Evolutionary conservation across 2,329 filamentous ascomycete species (phyloP).

Genomic region (Epichloe bromicola): DNA sequence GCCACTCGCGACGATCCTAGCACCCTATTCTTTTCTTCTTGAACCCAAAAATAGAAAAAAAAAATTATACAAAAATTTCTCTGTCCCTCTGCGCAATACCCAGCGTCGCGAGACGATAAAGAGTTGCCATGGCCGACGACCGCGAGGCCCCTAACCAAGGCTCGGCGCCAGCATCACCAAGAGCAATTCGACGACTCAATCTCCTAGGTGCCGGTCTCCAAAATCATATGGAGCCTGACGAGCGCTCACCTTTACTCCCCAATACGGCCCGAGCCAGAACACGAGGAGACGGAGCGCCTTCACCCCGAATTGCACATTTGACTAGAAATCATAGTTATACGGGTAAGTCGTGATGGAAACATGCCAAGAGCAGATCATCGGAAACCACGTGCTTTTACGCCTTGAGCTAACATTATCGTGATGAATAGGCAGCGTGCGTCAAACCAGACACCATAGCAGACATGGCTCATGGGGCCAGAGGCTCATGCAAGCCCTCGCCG

Average conservation of each 20-base stretch:
- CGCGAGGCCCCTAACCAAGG: constrained; percentile 13
- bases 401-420: neutral
- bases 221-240: constrained; percentile 24
- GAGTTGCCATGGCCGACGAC: constrained; percentile 19
- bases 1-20: neutral
- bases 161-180: constrained; percentile 23
- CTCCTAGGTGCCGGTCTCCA: constrained; percentile 13
- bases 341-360: constrained; percentile 17
- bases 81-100: too few species aligned
- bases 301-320: constrained; percentile 15
- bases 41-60: neutral
- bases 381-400: neutral
- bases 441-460: constrained; percentile 39
- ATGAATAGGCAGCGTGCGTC: constrained; percentile 23
- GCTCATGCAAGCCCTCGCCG: constrained; percentile 47
- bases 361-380: neutral
- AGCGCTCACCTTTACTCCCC: constrained; percentile 30
- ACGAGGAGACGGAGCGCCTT: constrained; percentile 23
- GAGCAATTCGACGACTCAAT: constrained; percentile 16
- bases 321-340: constrained; percentile 31
- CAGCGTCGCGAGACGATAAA: neutral
- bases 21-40: too few species aligned
- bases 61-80: too few species aligned
- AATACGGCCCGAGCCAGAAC: constrained; percentile 27
- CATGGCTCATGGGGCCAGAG: constrained; percentile 47